Evolutionary conservation across 306 rosid genomes (phyloP).

Genomic region (Canavalia ensiformis): DNA sequence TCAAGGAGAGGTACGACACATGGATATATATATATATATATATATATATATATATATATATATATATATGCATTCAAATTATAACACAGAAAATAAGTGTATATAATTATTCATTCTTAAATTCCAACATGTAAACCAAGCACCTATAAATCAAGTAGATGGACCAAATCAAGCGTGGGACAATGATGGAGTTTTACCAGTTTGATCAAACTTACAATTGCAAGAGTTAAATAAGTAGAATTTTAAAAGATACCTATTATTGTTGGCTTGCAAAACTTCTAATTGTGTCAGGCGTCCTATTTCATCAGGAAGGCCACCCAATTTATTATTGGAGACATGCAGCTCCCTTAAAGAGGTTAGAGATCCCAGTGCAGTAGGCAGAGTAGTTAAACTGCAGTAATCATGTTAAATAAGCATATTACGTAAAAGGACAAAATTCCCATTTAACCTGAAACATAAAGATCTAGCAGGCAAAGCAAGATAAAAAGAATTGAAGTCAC

Average conservation of each 20-base stretch:
- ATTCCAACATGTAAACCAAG: slow-evolving; percentile 34
- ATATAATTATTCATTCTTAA: slow-evolving; percentile 16
- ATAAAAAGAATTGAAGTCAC: slow-evolving; percentile 2
- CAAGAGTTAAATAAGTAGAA: slow-evolving; percentile 30
- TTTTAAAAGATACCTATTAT: slow-evolving; percentile 69
- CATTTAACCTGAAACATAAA: slow-evolving; percentile 21
- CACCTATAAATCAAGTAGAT: slow-evolving; percentile 25
- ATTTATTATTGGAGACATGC: slow-evolving; percentile 73
- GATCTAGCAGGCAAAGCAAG: slow-evolving; percentile 20
- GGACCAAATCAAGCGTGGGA: slow-evolving; percentile 10
- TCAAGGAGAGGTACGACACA: background rate
- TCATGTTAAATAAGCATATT: slow-evolving; percentile 33
- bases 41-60: background rate
- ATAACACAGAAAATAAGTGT: background rate
- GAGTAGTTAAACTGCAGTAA: slow-evolving; percentile 69
- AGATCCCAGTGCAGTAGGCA: slow-evolving; percentile 74
- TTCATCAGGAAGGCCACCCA: slow-evolving; percentile 76
- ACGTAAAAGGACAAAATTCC: background rate
- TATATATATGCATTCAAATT: background rate
- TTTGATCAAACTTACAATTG: slow-evolving; percentile 18
- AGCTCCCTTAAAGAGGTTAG: slow-evolving; percentile 75
- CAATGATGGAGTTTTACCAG: background rate
- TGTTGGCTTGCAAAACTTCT: slow-evolving; percentile 76
- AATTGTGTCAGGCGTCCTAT: slow-evolving; percentile 68
- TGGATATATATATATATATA: background rate